Evolutionary conservation across 805 yeast species (phyloP).

Genomic region (Candida succiphila): DNA sequence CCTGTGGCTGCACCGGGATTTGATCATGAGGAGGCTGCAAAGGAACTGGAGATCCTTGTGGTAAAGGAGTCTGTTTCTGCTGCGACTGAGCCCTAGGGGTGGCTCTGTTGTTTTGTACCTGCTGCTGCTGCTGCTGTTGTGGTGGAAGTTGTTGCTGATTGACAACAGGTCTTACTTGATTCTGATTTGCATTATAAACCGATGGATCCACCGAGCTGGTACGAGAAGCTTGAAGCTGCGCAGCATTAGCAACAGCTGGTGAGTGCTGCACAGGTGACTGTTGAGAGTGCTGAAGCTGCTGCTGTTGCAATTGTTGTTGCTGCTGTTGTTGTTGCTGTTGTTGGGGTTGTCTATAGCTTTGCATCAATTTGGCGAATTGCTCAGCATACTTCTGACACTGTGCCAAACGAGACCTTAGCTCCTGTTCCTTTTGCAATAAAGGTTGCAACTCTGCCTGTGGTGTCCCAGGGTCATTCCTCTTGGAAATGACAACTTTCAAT

Average conservation of each 20-base stretch:
- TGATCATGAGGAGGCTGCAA: no score
- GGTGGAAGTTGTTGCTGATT: no score
- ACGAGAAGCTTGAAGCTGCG: no score
- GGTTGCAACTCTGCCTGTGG: slow-evolving; percentile 34
- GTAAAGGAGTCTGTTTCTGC: no score
- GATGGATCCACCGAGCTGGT: no score
- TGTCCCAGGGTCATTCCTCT: slow-evolving; percentile 32
- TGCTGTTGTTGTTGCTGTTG: slow-evolving; percentile 1
- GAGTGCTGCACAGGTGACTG: background rate
- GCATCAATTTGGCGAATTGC: slow-evolving; percentile 26
- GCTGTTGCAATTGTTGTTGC: slow-evolving; percentile 21
- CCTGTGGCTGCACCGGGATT: slow-evolving; percentile 1
- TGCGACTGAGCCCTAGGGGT: no score
- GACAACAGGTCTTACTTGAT: no score
- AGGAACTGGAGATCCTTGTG: no score
- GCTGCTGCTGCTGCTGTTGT: slow-evolving; percentile 7
- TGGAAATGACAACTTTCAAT: slow-evolving; percentile 38
- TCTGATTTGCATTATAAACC: no score
- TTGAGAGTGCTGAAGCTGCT: slow-evolving; percentile 12
- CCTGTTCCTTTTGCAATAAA: slow-evolving; percentile 38
- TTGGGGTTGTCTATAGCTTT: background rate
- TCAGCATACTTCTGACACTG: slow-evolving; percentile 32
- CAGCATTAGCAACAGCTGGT: no score
- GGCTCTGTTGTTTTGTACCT: no score
- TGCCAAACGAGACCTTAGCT: slow-evolving; percentile 34